Conservation (phyloP, 2,329 filamentous ascomycete species). For the Colletotrichum godetiae region DNA sequence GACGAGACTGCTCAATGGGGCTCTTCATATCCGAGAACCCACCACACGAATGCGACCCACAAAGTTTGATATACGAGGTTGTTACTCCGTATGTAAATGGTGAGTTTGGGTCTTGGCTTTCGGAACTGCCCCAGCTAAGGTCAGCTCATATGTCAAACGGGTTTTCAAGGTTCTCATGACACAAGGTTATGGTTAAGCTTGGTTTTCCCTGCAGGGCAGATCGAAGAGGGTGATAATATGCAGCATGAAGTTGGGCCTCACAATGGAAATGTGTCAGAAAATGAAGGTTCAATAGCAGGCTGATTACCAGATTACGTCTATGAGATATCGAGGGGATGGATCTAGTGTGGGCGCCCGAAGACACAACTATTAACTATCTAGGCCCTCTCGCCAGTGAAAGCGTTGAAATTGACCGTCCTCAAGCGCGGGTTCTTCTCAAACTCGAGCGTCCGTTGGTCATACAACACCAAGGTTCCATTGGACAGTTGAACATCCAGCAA, state of each 20-base stretch:
- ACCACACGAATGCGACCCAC: slow-evolving; percentile 4
- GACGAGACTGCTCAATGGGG: slow-evolving; percentile 9
- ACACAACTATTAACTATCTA: not conserved
- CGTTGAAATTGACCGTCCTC: slow-evolving; percentile 21
- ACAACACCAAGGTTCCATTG: slow-evolving; percentile 27
- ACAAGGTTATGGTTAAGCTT: not conserved
- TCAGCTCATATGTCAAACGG: not conserved
- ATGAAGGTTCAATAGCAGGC: not conserved
- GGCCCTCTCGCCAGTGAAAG: slow-evolving; percentile 23
- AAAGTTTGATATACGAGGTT: slow-evolving; percentile 12
- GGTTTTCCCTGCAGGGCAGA: not conserved
- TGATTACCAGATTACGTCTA: no score
- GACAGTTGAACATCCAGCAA: slow-evolving; percentile 24
- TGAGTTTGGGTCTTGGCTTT: not conserved
- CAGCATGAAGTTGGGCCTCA: not conserved
- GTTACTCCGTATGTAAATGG: not conserved
- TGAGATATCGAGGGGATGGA: no score
- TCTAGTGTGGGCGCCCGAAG: not conserved
- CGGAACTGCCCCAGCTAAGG: not conserved
- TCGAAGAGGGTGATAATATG: not conserved
- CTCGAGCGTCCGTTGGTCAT: slow-evolving; percentile 9
- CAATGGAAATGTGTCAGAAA: not conserved
- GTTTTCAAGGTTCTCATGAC: not conserved
- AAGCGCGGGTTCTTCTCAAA: slow-evolving; percentile 28
- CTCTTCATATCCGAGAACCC: slow-evolving; percentile 14